Conservation (phyloP, 352 stramenopile genomes). For the Halophytophthora polymorphica region DNA sequence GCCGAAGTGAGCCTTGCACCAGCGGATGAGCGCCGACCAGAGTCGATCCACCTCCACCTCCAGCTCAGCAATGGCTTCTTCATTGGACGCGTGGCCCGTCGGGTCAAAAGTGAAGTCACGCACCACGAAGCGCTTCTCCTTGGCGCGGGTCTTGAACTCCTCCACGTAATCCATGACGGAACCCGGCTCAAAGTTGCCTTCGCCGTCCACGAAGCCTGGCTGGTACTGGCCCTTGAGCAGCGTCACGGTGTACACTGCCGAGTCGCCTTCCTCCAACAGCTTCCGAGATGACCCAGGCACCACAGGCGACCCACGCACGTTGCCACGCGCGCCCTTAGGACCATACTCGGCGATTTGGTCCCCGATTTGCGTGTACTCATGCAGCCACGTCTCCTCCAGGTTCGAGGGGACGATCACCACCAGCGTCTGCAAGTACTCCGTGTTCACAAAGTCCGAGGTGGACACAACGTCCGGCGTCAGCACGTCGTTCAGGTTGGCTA, state of each 20-base stretch:
- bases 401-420: slow-evolving; percentile 94
- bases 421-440: slow-evolving; percentile 96
- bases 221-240: slow-evolving; percentile 95
- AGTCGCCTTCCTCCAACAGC: slow-evolving; percentile 91
- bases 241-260: slow-evolving; percentile 93
- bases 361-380: slow-evolving; percentile 87
- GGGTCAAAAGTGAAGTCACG: slow-evolving; percentile 93
- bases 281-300: slow-evolving; percentile 91
- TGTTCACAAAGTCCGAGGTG: slow-evolving; percentile 91
- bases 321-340: slow-evolving; percentile 86
- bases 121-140: slow-evolving; percentile 93
- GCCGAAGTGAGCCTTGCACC: slow-evolving; percentile 98
- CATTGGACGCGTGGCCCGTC: slow-evolving; percentile 81
- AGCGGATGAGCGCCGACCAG: slow-evolving; percentile 92
- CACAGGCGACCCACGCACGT: slow-evolving; percentile 93
- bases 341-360: slow-evolving; percentile 89
- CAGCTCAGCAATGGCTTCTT: slow-evolving; percentile 82
- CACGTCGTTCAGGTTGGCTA: slow-evolving; percentile 94
- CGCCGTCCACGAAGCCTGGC: slow-evolving; percentile 78
- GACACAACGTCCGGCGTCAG: slow-evolving; percentile 90
- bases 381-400: slow-evolving; percentile 87
- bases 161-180: slow-evolving; percentile 94
- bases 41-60: slow-evolving; percentile 93
- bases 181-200: slow-evolving; percentile 89
- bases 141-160: slow-evolving; percentile 91